These are phyloP conservation scores for Malus sieversii DNA, from an alignment of 306 rosid species.

Conservation along the genomic window DNA sequence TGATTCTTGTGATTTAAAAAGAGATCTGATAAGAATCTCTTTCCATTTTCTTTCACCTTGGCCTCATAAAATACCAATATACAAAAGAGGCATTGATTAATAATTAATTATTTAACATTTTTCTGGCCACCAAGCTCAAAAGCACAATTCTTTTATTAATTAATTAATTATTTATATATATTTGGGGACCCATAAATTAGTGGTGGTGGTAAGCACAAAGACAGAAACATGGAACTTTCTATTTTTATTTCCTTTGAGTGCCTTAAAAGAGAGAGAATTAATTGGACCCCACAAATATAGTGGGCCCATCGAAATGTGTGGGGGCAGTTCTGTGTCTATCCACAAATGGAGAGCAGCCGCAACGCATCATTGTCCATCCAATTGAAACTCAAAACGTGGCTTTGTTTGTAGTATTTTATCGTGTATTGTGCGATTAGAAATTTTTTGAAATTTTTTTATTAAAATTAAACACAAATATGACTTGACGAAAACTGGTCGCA, in stretches of 20 bases:
- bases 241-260: neutral
- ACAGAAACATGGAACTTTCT: neutral
- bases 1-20: rapidly evolving
- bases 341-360: neutral
- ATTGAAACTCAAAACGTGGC: neutral
- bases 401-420: neutral
- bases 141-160: no score
- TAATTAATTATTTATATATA: no score
- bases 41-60: neutral
- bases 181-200: neutral
- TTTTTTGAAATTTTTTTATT: no score
- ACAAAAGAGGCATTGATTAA: neutral
- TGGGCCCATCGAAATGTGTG: slow-evolving; percentile 14
- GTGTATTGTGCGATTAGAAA: rapidly evolving
- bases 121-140: no score
- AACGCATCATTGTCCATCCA: neutral
- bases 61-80: neutral
- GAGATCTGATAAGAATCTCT: rapidly evolving
- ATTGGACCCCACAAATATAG: slow-evolving; percentile 3
- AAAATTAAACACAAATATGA: no score
- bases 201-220: neutral
- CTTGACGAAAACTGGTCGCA: rapidly evolving
- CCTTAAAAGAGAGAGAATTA: neutral
- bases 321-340: slow-evolving; percentile 25
- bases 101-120: no score